Conservation (phyloP, 2,329 filamentous ascomycete genomes). For the Geosmithia flava region DNA sequence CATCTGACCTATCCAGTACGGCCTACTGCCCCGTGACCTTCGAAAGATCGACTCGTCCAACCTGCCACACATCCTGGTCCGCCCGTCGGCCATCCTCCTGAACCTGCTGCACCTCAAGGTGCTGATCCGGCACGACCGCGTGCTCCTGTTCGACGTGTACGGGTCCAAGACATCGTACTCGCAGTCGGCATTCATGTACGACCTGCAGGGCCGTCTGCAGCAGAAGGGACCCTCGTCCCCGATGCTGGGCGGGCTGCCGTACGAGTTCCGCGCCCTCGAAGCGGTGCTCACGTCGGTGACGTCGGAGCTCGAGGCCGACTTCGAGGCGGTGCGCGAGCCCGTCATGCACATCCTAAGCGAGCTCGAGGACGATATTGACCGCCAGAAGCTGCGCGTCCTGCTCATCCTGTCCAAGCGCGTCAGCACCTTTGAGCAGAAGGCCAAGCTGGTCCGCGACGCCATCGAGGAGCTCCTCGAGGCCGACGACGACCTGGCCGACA, state of each 20-base stretch:
- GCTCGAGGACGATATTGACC: constrained; percentile 91
- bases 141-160: constrained; percentile 92
- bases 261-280: constrained; percentile 93
- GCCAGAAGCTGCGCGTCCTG: constrained; percentile 81
- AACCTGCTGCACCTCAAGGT: constrained; percentile 95
- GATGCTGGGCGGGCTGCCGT: constrained; percentile 59
- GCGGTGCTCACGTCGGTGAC: constrained; percentile 92
- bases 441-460: constrained; percentile 82
- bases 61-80: constrained; percentile 87
- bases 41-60: constrained; percentile 97
- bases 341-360: constrained; percentile 81
- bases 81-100: constrained; percentile 83
- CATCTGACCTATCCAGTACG: constrained; percentile 47
- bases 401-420: constrained; percentile 92
- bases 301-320: constrained; percentile 82
- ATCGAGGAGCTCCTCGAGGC: constrained; percentile 93
- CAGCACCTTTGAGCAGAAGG: constrained; percentile 95
- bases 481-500: constrained; percentile 84
- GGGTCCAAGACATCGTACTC: constrained; percentile 90
- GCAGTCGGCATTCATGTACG: constrained; percentile 96
- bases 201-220: constrained; percentile 81
- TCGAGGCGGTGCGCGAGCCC: constrained; percentile 84
- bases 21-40: constrained; percentile 82
- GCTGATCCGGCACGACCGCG: constrained; percentile 86
- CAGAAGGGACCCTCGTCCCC: constrained; percentile 51